phyloP scores from a whole-genome alignment of 2,329 filamentous ascomycete species.

The Apiospora rasikravindrae region DNA sequence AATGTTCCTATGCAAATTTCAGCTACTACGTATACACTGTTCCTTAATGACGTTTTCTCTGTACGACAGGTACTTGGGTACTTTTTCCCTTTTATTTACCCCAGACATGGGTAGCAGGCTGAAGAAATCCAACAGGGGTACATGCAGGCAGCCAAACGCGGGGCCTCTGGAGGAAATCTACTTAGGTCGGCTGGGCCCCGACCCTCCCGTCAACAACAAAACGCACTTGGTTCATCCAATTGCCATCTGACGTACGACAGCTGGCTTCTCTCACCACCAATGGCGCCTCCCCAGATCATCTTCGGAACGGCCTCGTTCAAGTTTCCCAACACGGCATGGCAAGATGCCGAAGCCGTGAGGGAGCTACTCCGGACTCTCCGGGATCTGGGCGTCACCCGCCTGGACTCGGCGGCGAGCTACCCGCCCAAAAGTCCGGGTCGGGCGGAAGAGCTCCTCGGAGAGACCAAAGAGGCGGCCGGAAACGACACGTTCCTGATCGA shows the following conservation, averaged over 20 bases:
- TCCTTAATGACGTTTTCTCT: too few species aligned
- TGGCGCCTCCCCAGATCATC: slow-evolving; percentile 34
- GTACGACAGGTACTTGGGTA: too few species aligned
- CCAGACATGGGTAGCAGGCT: too few species aligned
- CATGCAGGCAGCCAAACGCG: too few species aligned
- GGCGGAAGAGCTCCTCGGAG: slow-evolving; percentile 41
- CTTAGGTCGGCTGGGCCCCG: too few species aligned
- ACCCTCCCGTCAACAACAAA: background rate
- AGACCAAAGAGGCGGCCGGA: slow-evolving; percentile 17
- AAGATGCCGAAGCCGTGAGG: slow-evolving; percentile 29
- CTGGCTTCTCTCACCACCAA: background rate
- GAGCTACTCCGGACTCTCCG: slow-evolving; percentile 28
- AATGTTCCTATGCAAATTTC: too few species aligned
- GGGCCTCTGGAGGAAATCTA: too few species aligned
- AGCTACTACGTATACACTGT: too few species aligned
- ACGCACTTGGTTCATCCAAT: background rate
- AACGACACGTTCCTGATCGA: slow-evolving; percentile 37
- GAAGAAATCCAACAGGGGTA: too few species aligned
- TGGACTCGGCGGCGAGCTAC: slow-evolving; percentile 40
- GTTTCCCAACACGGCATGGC: slow-evolving; percentile 35
- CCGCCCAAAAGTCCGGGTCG: slow-evolving; percentile 38
- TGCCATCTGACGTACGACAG: too few species aligned
- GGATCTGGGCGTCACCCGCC: slow-evolving; percentile 26
- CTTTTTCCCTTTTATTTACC: too few species aligned
- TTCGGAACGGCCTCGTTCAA: slow-evolving; percentile 37